Evolutionary conservation across 805 yeast species (phyloP).

Genomic region (Candida peoriensis): DNA sequence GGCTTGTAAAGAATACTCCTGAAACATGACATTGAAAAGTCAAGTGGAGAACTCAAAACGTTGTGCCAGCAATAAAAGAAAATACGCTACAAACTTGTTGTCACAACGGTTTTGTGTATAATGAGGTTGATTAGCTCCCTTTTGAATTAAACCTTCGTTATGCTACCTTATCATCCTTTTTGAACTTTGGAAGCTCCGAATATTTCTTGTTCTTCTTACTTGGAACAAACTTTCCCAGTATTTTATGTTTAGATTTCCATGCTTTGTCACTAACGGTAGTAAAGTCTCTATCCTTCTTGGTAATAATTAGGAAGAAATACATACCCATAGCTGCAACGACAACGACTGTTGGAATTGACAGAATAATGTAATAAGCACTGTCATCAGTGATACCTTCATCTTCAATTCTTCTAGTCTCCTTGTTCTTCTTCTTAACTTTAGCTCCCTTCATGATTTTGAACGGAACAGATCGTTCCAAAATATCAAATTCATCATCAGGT

Average conservation of each 20-base stretch:
- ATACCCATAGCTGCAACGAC: constrained; percentile 53
- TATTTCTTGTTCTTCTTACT: constrained; percentile 34
- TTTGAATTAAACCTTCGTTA: no score
- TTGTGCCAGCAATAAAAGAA: no score
- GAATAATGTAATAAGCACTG: constrained; percentile 56
- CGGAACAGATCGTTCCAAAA: constrained; percentile 45
- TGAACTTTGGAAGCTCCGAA: constrained; percentile 36
- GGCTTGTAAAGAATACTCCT: no score
- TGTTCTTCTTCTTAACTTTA: constrained; percentile 35
- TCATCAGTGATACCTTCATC: constrained; percentile 41
- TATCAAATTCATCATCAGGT: constrained; percentile 60
- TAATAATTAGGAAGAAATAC: constrained; percentile 58
- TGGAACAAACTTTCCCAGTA: constrained; percentile 35
- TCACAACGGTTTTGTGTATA: no score
- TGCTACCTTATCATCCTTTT: constrained; percentile 15
- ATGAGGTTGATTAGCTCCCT: no score
- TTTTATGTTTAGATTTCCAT: constrained; percentile 31
- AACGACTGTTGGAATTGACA: constrained; percentile 66
- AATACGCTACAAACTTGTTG: no score
- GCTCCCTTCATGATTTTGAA: constrained; percentile 38
- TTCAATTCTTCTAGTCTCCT: constrained; percentile 37
- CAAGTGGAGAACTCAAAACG: no score
- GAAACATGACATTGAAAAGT: no score
- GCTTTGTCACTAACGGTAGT: constrained; percentile 35
- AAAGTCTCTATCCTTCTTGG: constrained; percentile 51